Evolutionary conservation across 108 stramenopile genomes (phyloP), one percentile per base, ranked within the genome.

Genomic region (Cyclotella baltica): DNA sequence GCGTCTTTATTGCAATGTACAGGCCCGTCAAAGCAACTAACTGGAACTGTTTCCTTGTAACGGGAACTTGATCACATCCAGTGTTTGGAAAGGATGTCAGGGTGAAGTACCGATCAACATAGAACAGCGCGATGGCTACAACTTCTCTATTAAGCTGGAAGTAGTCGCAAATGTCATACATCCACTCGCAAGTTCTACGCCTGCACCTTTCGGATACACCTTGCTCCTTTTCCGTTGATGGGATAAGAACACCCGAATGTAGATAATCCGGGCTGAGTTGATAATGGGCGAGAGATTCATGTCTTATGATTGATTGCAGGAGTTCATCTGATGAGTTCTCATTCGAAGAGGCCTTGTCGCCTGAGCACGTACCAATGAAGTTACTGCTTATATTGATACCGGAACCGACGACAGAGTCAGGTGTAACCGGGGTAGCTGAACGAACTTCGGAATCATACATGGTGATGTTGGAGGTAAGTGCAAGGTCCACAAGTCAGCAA

Each of bases 121-220:
- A 87, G 50, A 85, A 87, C 67, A 95, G 74, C 11, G 87, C 90
- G 33, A 89, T 72, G 4, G 84, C 80, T 0, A 95, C 94, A 31
- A 90, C 88, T 37, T 91, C 89, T 36, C 95, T 76, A 37, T 92
- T 83, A 4, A 91, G 66, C 5, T 76, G 78, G 73, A 96, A 96
- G 80, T 93, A 87, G 75, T 96, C 95, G 38, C 92, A 81, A 16
- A 93, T 88, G 46, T 89, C 86, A 61, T 90, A 96, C 66, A 88
- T 87, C 94, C 94, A 96, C 66, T 93, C 91, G 63, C 87, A 92
- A 8, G 92, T 96, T 53, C 84, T 87, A 22, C 87, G 76, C 13
- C 94, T 77, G 80, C 94, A 95, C 55, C 84, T 77, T 48, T 88
- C 89, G 11, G 59, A 70, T 18, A 83, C 81, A 22, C 75, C 81